Evolutionary conservation across 2,329 filamentous ascomycete genomes (phyloP).

Genomic region (Aphanocladium album): DNA sequence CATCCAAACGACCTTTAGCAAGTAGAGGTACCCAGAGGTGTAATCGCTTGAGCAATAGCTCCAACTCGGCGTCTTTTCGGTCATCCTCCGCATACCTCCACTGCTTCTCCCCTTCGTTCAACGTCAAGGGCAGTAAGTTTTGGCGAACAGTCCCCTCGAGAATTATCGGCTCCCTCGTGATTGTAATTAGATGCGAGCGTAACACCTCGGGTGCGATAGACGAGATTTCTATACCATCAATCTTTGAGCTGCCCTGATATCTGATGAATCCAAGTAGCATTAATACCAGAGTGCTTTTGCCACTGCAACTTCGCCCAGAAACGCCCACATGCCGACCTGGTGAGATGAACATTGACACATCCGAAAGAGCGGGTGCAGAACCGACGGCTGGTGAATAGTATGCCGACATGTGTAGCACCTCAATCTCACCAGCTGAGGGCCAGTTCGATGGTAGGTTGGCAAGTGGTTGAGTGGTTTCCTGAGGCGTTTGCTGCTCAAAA

Average conservation of each 20-base stretch:
- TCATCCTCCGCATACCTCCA: background rate
- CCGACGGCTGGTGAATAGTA: background rate
- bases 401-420: background rate
- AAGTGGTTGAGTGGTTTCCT: background rate
- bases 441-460: background rate
- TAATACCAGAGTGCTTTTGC: background rate
- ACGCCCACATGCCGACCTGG: background rate
- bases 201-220: constrained; percentile 33
- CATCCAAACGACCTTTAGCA: constrained; percentile 23
- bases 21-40: background rate
- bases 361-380: background rate
- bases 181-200: constrained; percentile 35
- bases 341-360: background rate
- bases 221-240: constrained; percentile 39
- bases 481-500: background rate
- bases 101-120: background rate
- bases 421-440: background rate
- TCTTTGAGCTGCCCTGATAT: constrained; percentile 22
- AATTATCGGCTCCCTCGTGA: constrained; percentile 42
- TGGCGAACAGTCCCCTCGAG: constrained; percentile 37
- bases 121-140: constrained; percentile 36
- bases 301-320: background rate
- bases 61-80: background rate
- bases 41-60: background rate
- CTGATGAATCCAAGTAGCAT: background rate